Conservation (phyloP, 805 yeast species). For the Teunomyces cretensis region DNA sequence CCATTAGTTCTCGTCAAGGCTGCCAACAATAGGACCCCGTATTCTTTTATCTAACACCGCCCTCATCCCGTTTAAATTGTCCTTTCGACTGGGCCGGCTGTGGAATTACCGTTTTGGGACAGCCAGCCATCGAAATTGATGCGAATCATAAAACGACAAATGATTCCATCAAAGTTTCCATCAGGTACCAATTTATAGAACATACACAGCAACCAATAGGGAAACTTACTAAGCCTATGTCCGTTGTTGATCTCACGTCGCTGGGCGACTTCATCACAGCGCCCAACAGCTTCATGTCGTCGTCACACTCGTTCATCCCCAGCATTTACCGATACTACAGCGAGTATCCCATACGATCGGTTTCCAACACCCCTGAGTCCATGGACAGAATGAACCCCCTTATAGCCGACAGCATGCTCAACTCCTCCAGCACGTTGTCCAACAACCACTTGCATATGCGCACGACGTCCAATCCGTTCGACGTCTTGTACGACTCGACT, state of each 20-base stretch:
- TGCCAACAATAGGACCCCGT: too few species aligned
- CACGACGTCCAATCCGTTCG: slow-evolving; percentile 27
- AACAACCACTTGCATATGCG: not conserved
- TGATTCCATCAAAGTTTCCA: not conserved
- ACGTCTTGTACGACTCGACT: slow-evolving; percentile 19
- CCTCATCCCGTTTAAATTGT: too few species aligned
- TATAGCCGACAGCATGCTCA: too few species aligned
- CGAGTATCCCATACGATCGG: not conserved
- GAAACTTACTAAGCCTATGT: not conserved
- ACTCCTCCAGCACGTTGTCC: too few species aligned
- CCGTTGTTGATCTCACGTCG: slow-evolving; percentile 9
- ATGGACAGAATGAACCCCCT: not conserved
- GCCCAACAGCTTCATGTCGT: slow-evolving; percentile 5
- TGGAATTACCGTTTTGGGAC: slow-evolving; percentile 1
- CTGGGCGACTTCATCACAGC: slow-evolving; percentile 15
- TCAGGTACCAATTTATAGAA: not conserved
- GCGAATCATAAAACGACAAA: not conserved
- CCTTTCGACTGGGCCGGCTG: not conserved
- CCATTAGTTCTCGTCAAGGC: too few species aligned
- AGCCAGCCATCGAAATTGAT: slow-evolving; percentile 9
- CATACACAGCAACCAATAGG: not conserved
- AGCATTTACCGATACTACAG: slow-evolving; percentile 7
- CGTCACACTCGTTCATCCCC: slow-evolving; percentile 4
- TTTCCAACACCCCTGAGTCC: not conserved
- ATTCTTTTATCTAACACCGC: too few species aligned